Percentiles rank a stretch among this genome's conserved stretches.
phyloP scores from a whole-genome alignment of 164 flowering plant genomes.

The Vitis rupestris region DNA sequence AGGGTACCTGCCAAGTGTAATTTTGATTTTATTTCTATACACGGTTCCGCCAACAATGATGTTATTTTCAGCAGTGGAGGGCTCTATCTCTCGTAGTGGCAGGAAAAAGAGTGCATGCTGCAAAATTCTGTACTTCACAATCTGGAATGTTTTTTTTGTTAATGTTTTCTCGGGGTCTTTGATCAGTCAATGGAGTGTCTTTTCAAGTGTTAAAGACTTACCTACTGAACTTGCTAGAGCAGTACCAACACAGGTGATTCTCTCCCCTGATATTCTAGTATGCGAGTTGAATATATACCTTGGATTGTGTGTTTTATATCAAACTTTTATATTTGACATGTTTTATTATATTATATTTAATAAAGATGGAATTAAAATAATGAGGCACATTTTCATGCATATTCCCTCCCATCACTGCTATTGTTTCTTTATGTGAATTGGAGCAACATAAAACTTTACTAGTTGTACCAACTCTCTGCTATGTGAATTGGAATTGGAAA shows the following conservation, averaged over 20 bases:
- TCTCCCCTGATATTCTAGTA: not conserved
- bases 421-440: no score
- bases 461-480: not conserved
- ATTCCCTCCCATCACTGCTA: no score
- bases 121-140: conserved; percentile 74
- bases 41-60: conserved; percentile 85
- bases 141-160: conserved; percentile 95
- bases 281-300: not conserved
- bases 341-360: no score
- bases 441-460: no score
- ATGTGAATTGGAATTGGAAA: not conserved
- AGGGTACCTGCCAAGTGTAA: conserved; percentile 93
- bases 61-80: conserved; percentile 79
- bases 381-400: no score
- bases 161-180: conserved; percentile 76
- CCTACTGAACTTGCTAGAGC: conserved; percentile 67
- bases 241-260: conserved; percentile 65
- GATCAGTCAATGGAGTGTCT: conserved; percentile 49
- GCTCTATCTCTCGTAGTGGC: conserved; percentile 73
- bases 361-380: no score
- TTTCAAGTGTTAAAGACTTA: conserved; percentile 59
- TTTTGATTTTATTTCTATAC: conserved; percentile 59
- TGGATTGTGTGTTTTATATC: not conserved
- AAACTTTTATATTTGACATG: not conserved
- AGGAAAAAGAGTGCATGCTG: conserved; percentile 87